A percentile compares a stretch with the other conserved stretches of the same genome.
Evolutionary conservation across 1,284 basidiomycete genomes (phyloP).

Genomic region (Entoloma clypeatum): DNA sequence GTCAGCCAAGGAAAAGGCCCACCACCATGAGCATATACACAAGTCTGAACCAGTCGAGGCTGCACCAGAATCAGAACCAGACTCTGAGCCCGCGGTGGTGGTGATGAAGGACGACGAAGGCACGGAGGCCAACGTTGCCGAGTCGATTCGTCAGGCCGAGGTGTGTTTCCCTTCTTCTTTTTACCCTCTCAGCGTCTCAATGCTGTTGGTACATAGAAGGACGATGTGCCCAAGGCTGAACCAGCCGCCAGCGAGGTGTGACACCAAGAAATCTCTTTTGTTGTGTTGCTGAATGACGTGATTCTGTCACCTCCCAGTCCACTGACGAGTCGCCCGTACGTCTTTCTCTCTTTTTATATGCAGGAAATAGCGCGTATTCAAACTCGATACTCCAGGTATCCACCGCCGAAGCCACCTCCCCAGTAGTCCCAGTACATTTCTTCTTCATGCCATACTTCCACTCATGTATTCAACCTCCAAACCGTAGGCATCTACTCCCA

Average conservation of each 20-base stretch:
- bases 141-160: constrained; percentile 29
- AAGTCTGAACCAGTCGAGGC: constrained; percentile 11
- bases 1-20: constrained; percentile 30
- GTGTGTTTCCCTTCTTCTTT: constrained; percentile 20
- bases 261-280: too few species aligned
- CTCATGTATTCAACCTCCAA: background rate
- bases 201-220: constrained; percentile 17
- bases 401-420: constrained; percentile 2
- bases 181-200: background rate
- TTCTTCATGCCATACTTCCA: too few species aligned
- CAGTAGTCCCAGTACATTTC: constrained; percentile 3
- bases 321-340: too few species aligned
- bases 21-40: constrained; percentile 12
- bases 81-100: constrained; percentile 19
- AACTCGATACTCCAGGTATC: background rate
- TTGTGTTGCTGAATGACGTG: constrained; percentile 5
- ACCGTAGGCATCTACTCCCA: background rate
- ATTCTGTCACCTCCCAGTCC: constrained; percentile 5
- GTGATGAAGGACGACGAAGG: constrained; percentile 37
- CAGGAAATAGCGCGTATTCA: too few species aligned
- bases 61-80: constrained; percentile 14
- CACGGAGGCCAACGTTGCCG: constrained; percentile 32
- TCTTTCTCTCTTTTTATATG: too few species aligned
- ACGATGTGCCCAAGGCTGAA: constrained; percentile 25
- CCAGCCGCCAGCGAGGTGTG: too few species aligned